These are phyloP conservation scores for Nicotiana attenuata DNA, from an alignment of 257 asterid genomes.

Conservation along the genomic window DNA sequence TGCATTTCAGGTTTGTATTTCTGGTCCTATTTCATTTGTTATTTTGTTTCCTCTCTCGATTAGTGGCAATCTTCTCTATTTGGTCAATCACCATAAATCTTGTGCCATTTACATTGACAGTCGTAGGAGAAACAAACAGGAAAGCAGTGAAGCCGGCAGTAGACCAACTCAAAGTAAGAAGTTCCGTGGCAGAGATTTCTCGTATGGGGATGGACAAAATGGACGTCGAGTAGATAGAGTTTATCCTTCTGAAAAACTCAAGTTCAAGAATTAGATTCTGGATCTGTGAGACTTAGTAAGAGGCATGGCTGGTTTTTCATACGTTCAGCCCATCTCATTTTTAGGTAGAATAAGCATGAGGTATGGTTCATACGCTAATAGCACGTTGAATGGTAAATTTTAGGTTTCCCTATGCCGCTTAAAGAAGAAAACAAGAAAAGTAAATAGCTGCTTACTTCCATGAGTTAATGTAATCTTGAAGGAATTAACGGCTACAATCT, in stretches of 20 bases:
- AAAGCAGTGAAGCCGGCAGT: slow-evolving; percentile 22
- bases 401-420: background rate
- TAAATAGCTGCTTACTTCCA: background rate
- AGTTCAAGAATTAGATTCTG: slow-evolving; percentile 31
- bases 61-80: background rate
- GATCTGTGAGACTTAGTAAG: background rate
- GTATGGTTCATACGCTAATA: background rate
- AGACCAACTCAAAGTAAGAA: slow-evolving; percentile 17
- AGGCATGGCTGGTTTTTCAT: background rate
- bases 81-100: background rate
- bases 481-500: background rate
- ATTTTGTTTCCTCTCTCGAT: background rate
- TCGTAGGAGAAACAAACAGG: slow-evolving; percentile 39
- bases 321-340: background rate
- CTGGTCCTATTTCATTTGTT: background rate
- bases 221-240: slow-evolving; percentile 32
- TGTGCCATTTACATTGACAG: background rate
- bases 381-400: background rate
- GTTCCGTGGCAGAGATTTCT: slow-evolving; percentile 23
- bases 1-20: slow-evolving; percentile 57
- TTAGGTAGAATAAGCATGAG: background rate
- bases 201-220: slow-evolving; percentile 30
- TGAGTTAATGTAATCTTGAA: background rate
- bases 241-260: slow-evolving; percentile 59
- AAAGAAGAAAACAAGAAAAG: background rate